Evolutionary conservation across 2,329 filamentous ascomycete genomes (phyloP), one percentile per base, ranked within the genome.

Genomic region (Cercospora nicotianae): DNA sequence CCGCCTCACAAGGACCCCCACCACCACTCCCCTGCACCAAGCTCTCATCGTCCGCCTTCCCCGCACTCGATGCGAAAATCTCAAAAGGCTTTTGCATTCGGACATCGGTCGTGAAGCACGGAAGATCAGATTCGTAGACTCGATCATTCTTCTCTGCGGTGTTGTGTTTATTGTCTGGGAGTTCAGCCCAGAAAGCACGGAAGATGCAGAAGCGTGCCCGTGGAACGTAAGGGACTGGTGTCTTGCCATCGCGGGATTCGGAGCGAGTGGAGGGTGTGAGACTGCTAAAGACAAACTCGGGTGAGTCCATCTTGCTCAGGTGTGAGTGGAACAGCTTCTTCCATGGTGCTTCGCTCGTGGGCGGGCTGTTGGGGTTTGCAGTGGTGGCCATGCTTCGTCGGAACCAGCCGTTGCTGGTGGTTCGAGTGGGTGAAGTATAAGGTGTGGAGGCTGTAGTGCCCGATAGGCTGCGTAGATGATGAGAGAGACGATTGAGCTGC

Each of bases 51-150:
- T 80, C 77, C 6, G 84, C 83, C 62, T 83, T 80, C 7, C 81
- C 83, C 26, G 80, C 77, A 10, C 81, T 82, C 5, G 81, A 84
- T 5, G 80, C 82, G 69, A 89, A 87, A 3, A 98, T 80, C 79
- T 97, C 90, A 2, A 83, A 82, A 0, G 91, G 84, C 83, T 98
- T 98, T 68, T 89, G 86, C 92, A 96, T 97, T 57, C 94, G 87
- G 8, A 87, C 87, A 79, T 98, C 95, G 0, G 93, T 97, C 0
- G 94, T 97, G 75, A 97, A 90, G 0, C 91, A 90, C 3, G 91
- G 86, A 73, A 94, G 82, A 72, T 98, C 93, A 73, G 88, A 92
- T 75, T 91, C 89, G 77, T 87, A 97, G 0, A 87, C 80, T 6
- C 81, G 73, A 4, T 91, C 89, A 78, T 97, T 97, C 70, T 84